A percentile compares a stretch with the other conserved stretches of the same genome.
phyloP scores from a whole-genome alignment of 2,329 filamentous ascomycete species.

The Botrytis cinerea region DNA sequence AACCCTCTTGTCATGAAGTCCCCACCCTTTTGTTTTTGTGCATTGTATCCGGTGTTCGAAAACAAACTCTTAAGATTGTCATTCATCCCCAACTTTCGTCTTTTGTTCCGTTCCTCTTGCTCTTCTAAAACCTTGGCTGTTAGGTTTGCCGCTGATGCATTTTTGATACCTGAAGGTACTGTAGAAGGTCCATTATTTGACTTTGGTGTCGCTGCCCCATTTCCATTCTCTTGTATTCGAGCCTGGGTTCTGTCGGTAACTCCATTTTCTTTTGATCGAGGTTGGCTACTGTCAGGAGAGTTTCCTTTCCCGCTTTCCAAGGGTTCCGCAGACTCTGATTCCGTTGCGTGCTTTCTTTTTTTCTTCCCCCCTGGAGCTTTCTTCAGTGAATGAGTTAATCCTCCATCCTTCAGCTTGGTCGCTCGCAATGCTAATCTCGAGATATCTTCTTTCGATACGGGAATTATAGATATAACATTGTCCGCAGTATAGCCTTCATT shows the following conservation, averaged over 20 bases:
- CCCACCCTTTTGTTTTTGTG: conserved; percentile 44
- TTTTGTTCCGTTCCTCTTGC: conserved; percentile 79
- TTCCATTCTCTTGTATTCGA: conserved; percentile 36
- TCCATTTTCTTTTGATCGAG: conserved; percentile 35
- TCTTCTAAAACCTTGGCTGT: conserved; percentile 86
- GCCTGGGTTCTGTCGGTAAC: conserved; percentile 33
- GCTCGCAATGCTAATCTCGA: conserved; percentile 65
- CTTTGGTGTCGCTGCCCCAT: conserved; percentile 27
- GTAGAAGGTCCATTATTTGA: conserved; percentile 41
- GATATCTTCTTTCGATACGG: conserved; percentile 70
- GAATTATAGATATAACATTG: conserved; percentile 81
- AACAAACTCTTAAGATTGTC: conserved; percentile 58
- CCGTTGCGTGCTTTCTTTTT: conserved; percentile 66
- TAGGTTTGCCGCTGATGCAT: conserved; percentile 79
- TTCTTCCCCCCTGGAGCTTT: conserved; percentile 73
- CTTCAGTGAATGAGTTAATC: conserved; percentile 84
- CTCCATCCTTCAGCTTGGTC: conserved; percentile 67
- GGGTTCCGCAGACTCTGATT: conserved; percentile 41
- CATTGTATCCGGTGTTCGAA: conserved; percentile 47
- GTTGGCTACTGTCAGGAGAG: conserved; percentile 32
- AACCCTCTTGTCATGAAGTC: conserved; percentile 63
- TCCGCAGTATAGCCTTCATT: conserved; percentile 70
- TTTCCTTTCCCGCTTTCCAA: conserved; percentile 10
- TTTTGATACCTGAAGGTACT: conserved; percentile 68
- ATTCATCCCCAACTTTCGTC: conserved; percentile 65